Percentiles rank a stretch among this genome's conserved stretches.
These are phyloP conservation scores for Colletotrichum liriopes DNA, from an alignment of 2,329 filamentous ascomycete species.

Conservation along the genomic window DNA sequence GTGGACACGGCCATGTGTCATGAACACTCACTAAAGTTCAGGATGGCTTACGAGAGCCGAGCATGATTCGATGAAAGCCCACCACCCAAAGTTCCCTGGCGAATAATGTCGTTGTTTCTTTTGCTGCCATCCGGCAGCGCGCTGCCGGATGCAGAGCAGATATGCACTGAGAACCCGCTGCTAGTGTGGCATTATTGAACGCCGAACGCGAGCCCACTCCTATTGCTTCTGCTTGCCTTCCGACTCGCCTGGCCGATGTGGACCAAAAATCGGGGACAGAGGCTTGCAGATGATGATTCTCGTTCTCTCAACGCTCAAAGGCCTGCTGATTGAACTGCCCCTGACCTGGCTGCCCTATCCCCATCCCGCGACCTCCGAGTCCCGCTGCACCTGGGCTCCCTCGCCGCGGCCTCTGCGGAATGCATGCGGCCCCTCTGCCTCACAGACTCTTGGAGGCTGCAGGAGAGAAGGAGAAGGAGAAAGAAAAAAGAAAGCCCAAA, in stretches of 20 bases:
- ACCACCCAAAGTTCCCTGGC: background rate
- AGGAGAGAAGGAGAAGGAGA: background rate
- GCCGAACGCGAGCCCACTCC: conserved; percentile 14
- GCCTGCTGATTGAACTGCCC: conserved; percentile 24
- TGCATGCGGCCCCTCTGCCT: background rate
- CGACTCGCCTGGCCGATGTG: background rate
- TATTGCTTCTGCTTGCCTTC: conserved; percentile 28
- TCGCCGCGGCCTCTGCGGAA: background rate
- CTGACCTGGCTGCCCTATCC: conserved; percentile 35
- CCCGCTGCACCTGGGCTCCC: background rate
- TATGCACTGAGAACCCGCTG: conserved; percentile 28
- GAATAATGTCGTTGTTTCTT: conserved; percentile 27
- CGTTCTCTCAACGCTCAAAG: background rate
- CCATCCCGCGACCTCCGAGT: conserved; percentile 33
- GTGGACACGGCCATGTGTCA: conserved; percentile 28
- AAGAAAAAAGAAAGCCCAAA: conserved; percentile 16
- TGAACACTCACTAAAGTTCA: background rate
- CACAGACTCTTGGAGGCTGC: conserved; percentile 11
- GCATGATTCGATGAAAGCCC: conserved; percentile 7
- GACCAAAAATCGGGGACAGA: conserved; percentile 30
- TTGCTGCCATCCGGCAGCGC: conserved; percentile 14
- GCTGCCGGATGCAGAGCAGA: conserved; percentile 31
- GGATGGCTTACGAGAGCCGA: conserved; percentile 10
- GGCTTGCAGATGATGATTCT: conserved; percentile 6
- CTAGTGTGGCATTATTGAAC: conserved; percentile 35